A percentile compares a stretch with the other conserved stretches of the same genome.
Conservation (phyloP, 2,329 filamentous ascomycete species). For the Aschersonia sp. region DNA sequence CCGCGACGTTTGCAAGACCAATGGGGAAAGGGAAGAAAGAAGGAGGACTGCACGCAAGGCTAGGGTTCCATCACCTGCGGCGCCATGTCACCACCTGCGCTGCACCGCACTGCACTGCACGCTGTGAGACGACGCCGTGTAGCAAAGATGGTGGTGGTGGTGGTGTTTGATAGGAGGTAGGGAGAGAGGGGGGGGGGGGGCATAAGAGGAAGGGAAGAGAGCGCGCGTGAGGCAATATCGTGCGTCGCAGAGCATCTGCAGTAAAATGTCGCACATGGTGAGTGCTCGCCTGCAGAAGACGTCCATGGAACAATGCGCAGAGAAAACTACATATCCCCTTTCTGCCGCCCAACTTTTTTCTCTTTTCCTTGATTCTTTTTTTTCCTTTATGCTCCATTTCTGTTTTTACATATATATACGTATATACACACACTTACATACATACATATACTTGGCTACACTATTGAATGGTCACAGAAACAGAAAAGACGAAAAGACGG, state of each 20-base stretch:
- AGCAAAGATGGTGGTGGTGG: not conserved
- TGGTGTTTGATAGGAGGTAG: too few relatives aligned
- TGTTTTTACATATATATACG: too few relatives aligned
- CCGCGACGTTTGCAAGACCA: too few relatives aligned
- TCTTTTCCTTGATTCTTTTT: not conserved
- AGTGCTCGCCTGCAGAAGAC: too few relatives aligned
- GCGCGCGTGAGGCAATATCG: too few relatives aligned
- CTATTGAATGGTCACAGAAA: not conserved
- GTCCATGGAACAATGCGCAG: too few relatives aligned
- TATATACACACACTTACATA: not conserved
- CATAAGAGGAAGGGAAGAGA: too few relatives aligned
- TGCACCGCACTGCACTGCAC: not conserved
- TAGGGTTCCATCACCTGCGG: not conserved
- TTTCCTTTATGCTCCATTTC: not conserved
- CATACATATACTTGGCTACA: not conserved
- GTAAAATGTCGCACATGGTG: too few relatives aligned
- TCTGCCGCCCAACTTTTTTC: too few relatives aligned
- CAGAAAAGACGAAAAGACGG: not conserved
- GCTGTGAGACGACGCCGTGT: not conserved
- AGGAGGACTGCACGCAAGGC: not conserved
- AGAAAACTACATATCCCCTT: too few relatives aligned
- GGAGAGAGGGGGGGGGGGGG: too few relatives aligned
- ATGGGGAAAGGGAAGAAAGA: not conserved
- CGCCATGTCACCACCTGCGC: not conserved
- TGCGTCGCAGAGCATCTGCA: too few relatives aligned